Evolutionary conservation across 2,329 filamentous ascomycete genomes (phyloP), one percentile per base, ranked within the genome.

Genomic region (Claviceps spartinae): DNA sequence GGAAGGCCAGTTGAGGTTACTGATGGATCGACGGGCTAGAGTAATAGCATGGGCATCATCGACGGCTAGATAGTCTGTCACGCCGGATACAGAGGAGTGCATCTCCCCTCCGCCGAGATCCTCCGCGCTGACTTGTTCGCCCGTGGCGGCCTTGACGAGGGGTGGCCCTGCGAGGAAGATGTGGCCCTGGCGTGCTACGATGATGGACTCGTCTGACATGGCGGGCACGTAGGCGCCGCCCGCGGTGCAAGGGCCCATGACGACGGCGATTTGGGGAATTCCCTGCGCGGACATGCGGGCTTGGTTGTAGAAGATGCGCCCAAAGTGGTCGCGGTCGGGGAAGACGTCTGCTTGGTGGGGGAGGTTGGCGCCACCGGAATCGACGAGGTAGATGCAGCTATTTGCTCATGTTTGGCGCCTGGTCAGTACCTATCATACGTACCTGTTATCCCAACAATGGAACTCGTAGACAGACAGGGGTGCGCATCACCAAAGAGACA

Each of bases 191-290:
- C 90, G 85, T 63, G 88, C 82, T 41, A 97, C 93, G 57, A 98
- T 97, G 67, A 98, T 96, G 64, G 82, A 89, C 75, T 97, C 93
- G 65, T 97, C 93, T 55, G 86, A 91, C 91, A 98, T 97, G 61
- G 88, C 88, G 11, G 91, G 91, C 11, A 97, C 90, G 65, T 98
- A 97, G 24, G 91, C 91, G 47, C 91, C 91, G 49, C 91, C 91
- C 1, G 91, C 91, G 1, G 93, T 98, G 70, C 93, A 98, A 44
- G 91, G 87, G 0, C 91, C 91, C 91, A 98, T 96, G 47, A 98
- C 91, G 2, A 96, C 88, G 9, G 88, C 84, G 59, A 98, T 86
- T 64, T 97, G 91, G 1, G 91, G 91, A 55, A 97, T 95, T 4
- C 89, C 88, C 58, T 83, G 72, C 2, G 85, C 79, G 59, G 86